A percentile compares a stretch with the other conserved stretches of the same genome.
Conservation (phyloP, 2,329 filamentous ascomycete species). For the Fusarium devonianum region DNA sequence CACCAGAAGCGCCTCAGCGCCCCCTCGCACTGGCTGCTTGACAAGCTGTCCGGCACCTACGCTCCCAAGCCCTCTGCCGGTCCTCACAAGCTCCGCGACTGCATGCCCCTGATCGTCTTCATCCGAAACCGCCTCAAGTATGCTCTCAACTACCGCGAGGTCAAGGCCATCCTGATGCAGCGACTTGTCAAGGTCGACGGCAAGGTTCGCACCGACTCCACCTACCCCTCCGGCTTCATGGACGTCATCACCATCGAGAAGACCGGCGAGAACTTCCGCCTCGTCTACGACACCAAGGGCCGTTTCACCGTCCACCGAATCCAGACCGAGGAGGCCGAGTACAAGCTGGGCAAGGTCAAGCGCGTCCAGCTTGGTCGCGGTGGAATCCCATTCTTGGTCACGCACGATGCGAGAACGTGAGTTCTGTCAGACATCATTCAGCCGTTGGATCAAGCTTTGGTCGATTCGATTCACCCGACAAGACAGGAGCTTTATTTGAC, state of each 20-base stretch:
- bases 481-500: slow-evolving; percentile 53
- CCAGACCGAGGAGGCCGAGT: slow-evolving; percentile 97
- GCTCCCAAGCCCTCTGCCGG: slow-evolving; percentile 75
- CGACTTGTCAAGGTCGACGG: slow-evolving; percentile 99
- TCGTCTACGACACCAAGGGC: slow-evolving; percentile 99
- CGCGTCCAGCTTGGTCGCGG: slow-evolving; percentile 98
- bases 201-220: slow-evolving; percentile 99
- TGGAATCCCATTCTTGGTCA: slow-evolving; percentile 99
- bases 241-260: slow-evolving; percentile 99
- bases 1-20: slow-evolving; percentile 99
- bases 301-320: slow-evolving; percentile 99
- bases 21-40: slow-evolving; percentile 99
- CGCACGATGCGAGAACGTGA: slow-evolving; percentile 99
- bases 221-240: slow-evolving; percentile 99
- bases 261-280: slow-evolving; percentile 99
- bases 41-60: slow-evolving; percentile 97
- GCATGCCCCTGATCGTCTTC: slow-evolving; percentile 98
- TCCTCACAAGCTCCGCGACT: slow-evolving; percentile 99
- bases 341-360: slow-evolving; percentile 99
- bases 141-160: slow-evolving; percentile 98
- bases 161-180: slow-evolving; percentile 98
- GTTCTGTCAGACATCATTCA: slow-evolving; percentile 98
- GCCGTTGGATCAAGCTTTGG: slow-evolving; percentile 99
- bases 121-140: slow-evolving; percentile 98
- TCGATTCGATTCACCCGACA: slow-evolving; percentile 56